Conservation (phyloP, 768 basidiomycete genomes). For the Tricholomella constricta region DNA sequence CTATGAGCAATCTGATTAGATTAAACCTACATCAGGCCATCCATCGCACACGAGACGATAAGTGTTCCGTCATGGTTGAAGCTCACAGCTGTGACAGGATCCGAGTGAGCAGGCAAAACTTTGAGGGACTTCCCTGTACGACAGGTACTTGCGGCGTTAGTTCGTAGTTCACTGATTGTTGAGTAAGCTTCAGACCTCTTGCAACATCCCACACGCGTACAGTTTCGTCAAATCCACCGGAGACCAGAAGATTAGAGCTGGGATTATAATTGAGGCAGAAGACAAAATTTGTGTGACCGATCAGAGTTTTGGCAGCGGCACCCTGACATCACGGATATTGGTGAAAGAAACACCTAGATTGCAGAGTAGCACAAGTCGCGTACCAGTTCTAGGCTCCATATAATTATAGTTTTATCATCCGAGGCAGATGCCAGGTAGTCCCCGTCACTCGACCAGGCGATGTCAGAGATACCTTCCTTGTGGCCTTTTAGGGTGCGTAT, state of each 20-base stretch:
- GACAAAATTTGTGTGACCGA: constrained; percentile 91
- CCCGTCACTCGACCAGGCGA: constrained; percentile 86
- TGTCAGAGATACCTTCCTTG: constrained; percentile 82
- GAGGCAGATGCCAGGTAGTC: constrained; percentile 88
- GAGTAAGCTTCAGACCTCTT: constrained; percentile 54
- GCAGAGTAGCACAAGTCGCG: constrained; percentile 26
- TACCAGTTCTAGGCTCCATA: constrained; percentile 78
- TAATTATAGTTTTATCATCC: constrained; percentile 86
- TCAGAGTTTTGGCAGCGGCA: constrained; percentile 61
- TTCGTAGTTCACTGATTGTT: neutral
- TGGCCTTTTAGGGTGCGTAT: constrained; percentile 75
- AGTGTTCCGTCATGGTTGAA: constrained; percentile 96
- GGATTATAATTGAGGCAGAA: constrained; percentile 94
- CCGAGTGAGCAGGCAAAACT: constrained; percentile 93
- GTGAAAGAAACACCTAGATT: constrained; percentile 13
- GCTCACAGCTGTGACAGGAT: constrained; percentile 91
- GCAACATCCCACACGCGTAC: constrained; percentile 97
- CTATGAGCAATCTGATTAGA: constrained; percentile 1
- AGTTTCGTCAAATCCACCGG: constrained; percentile 94
- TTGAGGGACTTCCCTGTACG: constrained; percentile 76
- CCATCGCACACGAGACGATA: constrained; percentile 94
- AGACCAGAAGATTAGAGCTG: constrained; percentile 85
- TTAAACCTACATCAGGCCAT: constrained; percentile 85
- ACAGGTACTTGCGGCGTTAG: neutral
- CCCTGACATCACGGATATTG: constrained; percentile 40